Percentiles rank a stretch among this genome's conserved stretches.
Conservation (phyloP, 2,329 filamentous ascomycete genomes). For the Epichloe scottii region DNA sequence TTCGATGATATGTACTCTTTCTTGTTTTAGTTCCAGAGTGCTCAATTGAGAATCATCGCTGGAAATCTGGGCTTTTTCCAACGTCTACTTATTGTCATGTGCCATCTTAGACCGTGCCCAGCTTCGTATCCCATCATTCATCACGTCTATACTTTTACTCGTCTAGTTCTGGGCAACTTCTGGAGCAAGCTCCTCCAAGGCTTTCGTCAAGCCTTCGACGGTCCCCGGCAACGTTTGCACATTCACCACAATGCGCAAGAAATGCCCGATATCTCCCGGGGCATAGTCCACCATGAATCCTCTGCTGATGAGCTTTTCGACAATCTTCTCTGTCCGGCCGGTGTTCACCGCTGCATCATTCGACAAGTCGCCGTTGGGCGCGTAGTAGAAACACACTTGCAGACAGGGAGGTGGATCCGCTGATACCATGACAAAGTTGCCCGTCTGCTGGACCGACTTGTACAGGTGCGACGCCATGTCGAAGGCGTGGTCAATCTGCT, state of each 20-base stretch:
- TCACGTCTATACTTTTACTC: background rate
- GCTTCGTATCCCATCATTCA: background rate
- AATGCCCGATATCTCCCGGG: slow-evolving; percentile 41
- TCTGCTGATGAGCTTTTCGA: slow-evolving; percentile 31
- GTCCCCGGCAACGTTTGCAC: slow-evolving; percentile 39
- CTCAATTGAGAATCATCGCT: too few relatives aligned
- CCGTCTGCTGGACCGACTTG: slow-evolving; percentile 36
- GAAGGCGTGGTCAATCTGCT: slow-evolving; percentile 62
- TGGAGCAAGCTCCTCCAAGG: slow-evolving; percentile 34
- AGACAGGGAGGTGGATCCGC: slow-evolving; percentile 72
- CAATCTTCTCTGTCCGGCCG: slow-evolving; percentile 34
- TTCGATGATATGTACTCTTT: background rate
- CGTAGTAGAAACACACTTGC: slow-evolving; percentile 91
- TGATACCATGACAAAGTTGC: slow-evolving; percentile 59
- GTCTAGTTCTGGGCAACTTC: slow-evolving; percentile 6
- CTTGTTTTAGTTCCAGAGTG: too few relatives aligned
- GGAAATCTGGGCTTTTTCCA: too few relatives aligned
- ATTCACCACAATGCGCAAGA: slow-evolving; percentile 49
- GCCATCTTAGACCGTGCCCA: too few relatives aligned
- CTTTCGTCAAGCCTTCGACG: slow-evolving; percentile 39
- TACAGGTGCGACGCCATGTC: slow-evolving; percentile 58
- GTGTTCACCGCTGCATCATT: slow-evolving; percentile 34
- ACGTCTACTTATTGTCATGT: background rate
- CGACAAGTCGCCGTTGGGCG: slow-evolving; percentile 37
- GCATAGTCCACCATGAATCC: slow-evolving; percentile 52